phyloP scores from a whole-genome alignment of 129 eudicot genomes.

The Helianthus tuberosus region DNA sequence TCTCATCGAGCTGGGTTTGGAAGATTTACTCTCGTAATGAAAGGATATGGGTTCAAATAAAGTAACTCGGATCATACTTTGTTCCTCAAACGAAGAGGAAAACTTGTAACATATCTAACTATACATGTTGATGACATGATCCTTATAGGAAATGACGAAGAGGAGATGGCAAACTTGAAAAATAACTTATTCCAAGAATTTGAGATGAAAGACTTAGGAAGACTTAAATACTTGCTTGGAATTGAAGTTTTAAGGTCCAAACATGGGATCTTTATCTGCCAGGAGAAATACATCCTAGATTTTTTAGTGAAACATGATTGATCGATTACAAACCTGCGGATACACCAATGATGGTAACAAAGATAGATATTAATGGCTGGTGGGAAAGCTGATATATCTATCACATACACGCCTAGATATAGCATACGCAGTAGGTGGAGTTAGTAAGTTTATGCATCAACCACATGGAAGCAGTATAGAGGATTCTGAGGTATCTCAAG shows the following conservation, averaged over 20 bases:
- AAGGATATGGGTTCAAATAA: background rate
- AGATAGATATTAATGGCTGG: too few relatives aligned
- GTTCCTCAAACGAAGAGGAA: background rate
- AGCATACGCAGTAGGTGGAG: background rate
- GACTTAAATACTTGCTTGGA: background rate
- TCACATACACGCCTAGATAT: background rate
- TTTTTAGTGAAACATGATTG: background rate
- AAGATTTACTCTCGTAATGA: background rate
- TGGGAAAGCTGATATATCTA: too few relatives aligned
- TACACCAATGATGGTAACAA: too few relatives aligned
- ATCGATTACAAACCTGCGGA: too few relatives aligned
- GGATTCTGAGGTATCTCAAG: background rate
- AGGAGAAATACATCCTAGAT: background rate
- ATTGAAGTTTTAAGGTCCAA: background rate
- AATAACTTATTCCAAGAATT: background rate
- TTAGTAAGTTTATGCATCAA: background rate
- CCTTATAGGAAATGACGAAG: background rate
- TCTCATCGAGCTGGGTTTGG: background rate
- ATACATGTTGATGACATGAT: background rate
- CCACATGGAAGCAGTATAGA: background rate
- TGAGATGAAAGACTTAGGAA: background rate
- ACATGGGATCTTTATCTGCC: background rate
- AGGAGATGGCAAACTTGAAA: background rate
- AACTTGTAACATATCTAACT: too few relatives aligned
- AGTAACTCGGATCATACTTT: background rate